Evolutionary conservation across 176 grass and related monocot species (phyloP), one percentile per base, ranked within the genome.

Genomic region (Puccinellia tenuiflora): DNA sequence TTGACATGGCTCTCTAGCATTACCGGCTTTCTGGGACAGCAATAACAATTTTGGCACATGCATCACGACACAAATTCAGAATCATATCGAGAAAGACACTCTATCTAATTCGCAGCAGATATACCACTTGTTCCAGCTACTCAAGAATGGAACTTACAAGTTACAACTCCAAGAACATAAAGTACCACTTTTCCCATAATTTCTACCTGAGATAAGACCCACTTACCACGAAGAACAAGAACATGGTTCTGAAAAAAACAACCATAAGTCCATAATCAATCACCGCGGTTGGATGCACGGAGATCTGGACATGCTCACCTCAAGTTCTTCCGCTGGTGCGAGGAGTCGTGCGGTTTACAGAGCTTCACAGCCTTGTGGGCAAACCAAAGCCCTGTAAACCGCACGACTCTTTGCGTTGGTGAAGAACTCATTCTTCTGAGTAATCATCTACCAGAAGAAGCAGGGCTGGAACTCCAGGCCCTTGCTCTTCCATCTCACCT

Each of bases 381-480:
- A 42, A 43, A 39, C 43, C 31, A 62, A 16, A 71, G 24, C 31
- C 85, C 5, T 75, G 77, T 75, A 86, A 31, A 67, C 85, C 60
- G 35, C 78, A 65, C 9, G 7, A 42, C 85, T 45, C 68, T 25
- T 75, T 24, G 1, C 3, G 20, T 69, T 2, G 0, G 40, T 34
- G 26, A 86, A 81, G 78, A 75, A 25, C 46, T 76, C 34, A 76
- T 75, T 60, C 35, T 81, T 81, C 69, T 33, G 18, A 67, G 20
- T 26, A 34, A 65, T 80, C 24, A 75, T 75, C 47, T 55, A 30
- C 34, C 8, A 21, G 31, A 86, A 43, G 78, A 53, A 81, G 45
- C 22, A 34, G 43, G 24, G 20, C 16, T 86, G 68, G n/a, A 64
- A 9, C 30, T 52, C n/a, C 30, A 18, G 31, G 56, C 30, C 51